Evolutionary conservation across 1,139 yeast genomes (phyloP).

Genomic region (Nakaseomyces uthaithaninus): DNA sequence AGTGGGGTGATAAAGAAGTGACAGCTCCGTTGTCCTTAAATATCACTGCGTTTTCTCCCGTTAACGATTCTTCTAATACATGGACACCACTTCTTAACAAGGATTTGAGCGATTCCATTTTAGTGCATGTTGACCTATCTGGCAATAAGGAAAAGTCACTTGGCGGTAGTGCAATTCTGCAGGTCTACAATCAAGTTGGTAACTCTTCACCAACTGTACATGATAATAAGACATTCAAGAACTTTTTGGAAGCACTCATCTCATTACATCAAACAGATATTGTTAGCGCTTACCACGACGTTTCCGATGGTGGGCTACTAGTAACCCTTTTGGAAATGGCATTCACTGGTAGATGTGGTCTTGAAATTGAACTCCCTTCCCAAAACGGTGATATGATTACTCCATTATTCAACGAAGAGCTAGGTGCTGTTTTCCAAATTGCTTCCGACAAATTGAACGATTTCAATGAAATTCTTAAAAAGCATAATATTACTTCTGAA

Average conservation of each 20-base stretch:
- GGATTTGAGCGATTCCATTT: constrained; percentile 44
- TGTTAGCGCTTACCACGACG: constrained; percentile 88
- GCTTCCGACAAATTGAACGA: constrained; percentile 42
- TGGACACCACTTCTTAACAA: constrained; percentile 86
- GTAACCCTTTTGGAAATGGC: constrained; percentile 91
- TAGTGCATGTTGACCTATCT: constrained; percentile 78
- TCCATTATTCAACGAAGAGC: constrained; percentile 81
- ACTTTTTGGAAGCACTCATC: constrained; percentile 61
- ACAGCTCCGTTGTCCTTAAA: constrained; percentile 92
- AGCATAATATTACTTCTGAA: constrained; percentile 50
- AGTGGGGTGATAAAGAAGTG: constrained; percentile 89
- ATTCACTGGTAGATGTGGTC: constrained; percentile 88
- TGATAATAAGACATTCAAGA: constrained; percentile 52
- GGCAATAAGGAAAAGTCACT: constrained; percentile 46
- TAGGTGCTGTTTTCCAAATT: constrained; percentile 95
- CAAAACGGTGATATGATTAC: constrained; percentile 36
- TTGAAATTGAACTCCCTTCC: constrained; percentile 38
- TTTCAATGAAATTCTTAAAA: constrained; percentile 48
- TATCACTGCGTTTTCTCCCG: constrained; percentile 88
- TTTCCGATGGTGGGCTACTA: constrained; percentile 94
- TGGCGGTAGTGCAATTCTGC: constrained; percentile 95
- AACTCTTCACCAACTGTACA: constrained; percentile 77
- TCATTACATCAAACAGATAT: constrained; percentile 56
- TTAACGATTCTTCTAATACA: constrained; percentile 72
- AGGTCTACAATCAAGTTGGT: constrained; percentile 85